Base-by-base conservation (phyloP, 805 yeast species). In the Yarrowia hollandica region DNA sequence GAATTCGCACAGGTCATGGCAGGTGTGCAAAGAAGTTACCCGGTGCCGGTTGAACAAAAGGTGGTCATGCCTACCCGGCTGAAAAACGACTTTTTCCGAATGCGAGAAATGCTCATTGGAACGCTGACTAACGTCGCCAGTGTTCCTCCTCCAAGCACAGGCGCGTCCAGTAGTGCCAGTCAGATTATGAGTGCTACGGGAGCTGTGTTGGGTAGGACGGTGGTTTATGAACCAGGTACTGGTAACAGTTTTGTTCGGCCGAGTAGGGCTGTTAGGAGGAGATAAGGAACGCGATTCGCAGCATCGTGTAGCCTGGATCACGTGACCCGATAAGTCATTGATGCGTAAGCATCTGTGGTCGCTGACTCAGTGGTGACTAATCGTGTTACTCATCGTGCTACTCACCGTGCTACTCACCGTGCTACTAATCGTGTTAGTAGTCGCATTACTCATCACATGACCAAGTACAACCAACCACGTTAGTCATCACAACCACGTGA, bases 31-130 rank as follows among this genome's bases (percentile, higher is more conserved):
- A 79, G 86, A 66, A 85, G 91, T 31, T 79, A 82, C 60, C 91
- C 96, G 1, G 76, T 85, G 64, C 99, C 99, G 1, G 73, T 94
- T 61, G 98, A 90, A 68, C 67, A 89, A 31, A 83, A 83, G 58
- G 84, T 84, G 9, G 68, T 88, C 2, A 74, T 87, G 63, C 90
- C 97, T 3, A 79, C 86, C 0, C 76, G 87, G 52, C 74, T 84
- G 57, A 81, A 96, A 62, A 84, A 84, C 26, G 79, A 83, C 60
- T 89, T 88, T 66, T 77, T 94, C 65, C 81, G 95, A 62, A 86
- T 90, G 88, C 79, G 98, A 64, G 99, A 94, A 70, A 88, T 91
- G 85, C 88, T 92, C 73, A 96, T 97, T 1, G 82, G 88, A 61
- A 92, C 96, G 83, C 60, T 71, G 66, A 6, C 71, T 69, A 52